A percentile compares a stretch with the other conserved stretches of the same genome.
phyloP scores from a whole-genome alignment of 495 filamentous ascomycete species.

The Xylaria palmicola region DNA sequence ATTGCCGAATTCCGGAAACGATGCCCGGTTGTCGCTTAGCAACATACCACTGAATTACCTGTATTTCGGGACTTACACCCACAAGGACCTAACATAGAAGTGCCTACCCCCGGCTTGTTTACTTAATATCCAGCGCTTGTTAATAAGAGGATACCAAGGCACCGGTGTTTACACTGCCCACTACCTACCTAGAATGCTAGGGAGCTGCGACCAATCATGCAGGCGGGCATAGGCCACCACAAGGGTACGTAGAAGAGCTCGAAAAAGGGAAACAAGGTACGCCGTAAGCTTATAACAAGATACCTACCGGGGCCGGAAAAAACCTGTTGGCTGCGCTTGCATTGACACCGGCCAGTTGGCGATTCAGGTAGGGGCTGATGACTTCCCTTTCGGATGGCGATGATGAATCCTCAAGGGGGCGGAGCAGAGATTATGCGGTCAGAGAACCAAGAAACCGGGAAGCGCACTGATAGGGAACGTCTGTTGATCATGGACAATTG shows the following conservation, averaged over 20 bases:
- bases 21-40: not conserved
- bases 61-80: too few species aligned
- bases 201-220: not conserved
- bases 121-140: not conserved
- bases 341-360: not conserved
- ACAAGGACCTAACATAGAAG: too few species aligned
- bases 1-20: conserved; percentile 1
- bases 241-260: not conserved
- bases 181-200: not conserved
- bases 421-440: conserved; percentile 4
- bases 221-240: not conserved
- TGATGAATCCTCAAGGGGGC: conserved; percentile 16
- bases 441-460: conserved; percentile 4
- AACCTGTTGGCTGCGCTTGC: not conserved
- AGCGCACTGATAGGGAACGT: not conserved
- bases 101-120: too few species aligned
- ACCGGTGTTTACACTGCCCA: not conserved
- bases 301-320: not conserved
- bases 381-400: conserved; percentile 7
- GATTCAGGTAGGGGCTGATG: conserved; percentile 8
- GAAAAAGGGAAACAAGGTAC: not conserved
- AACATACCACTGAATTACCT: too few species aligned
- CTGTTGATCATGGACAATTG: not conserved
- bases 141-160: too few species aligned
- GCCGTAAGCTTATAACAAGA: not conserved